Evolutionary conservation across 257 asterid genomes (phyloP).

Genomic region (Echites panduratus): DNA sequence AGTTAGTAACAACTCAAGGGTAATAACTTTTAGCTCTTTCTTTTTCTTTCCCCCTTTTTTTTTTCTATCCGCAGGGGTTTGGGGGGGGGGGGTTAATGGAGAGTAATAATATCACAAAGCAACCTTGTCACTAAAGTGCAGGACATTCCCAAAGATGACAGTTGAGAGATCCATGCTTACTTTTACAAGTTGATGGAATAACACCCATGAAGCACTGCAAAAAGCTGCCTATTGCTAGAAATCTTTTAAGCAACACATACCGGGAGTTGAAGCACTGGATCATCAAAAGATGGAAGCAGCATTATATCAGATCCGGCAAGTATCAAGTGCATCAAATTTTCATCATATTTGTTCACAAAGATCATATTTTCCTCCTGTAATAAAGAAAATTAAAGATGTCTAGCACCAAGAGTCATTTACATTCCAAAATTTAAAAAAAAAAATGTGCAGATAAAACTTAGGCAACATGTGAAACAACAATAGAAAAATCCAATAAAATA

Average conservation of each 20-base stretch:
- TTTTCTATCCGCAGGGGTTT: no score
- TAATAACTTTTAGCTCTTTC: neutral
- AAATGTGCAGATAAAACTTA: neutral
- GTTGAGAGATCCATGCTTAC: neutral
- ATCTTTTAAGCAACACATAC: slow-evolving; percentile 30
- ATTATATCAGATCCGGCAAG: slow-evolving; percentile 71
- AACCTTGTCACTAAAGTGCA: neutral
- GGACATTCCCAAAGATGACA: neutral
- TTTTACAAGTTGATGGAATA: neutral
- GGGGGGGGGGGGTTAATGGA: neutral
- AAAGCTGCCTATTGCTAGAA: neutral
- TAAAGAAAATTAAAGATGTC: slow-evolving; percentile 1
- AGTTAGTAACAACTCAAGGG: neutral
- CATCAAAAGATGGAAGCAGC: slow-evolving; percentile 63
- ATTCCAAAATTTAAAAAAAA: neutral
- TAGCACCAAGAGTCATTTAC: neutral
- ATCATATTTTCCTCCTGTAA: slow-evolving; percentile 51
- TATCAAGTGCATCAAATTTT: slow-evolving; percentile 54
- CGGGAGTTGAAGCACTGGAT: slow-evolving; percentile 60
- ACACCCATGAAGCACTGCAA: slow-evolving; percentile 8
- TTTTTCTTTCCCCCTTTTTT: neutral
- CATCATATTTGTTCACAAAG: slow-evolving; percentile 52
- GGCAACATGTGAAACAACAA: neutral
- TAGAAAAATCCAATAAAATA: neutral
- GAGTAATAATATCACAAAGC: neutral